Conservation (phyloP, 768 basidiomycete genomes). For the Auricularia cornea region DNA sequence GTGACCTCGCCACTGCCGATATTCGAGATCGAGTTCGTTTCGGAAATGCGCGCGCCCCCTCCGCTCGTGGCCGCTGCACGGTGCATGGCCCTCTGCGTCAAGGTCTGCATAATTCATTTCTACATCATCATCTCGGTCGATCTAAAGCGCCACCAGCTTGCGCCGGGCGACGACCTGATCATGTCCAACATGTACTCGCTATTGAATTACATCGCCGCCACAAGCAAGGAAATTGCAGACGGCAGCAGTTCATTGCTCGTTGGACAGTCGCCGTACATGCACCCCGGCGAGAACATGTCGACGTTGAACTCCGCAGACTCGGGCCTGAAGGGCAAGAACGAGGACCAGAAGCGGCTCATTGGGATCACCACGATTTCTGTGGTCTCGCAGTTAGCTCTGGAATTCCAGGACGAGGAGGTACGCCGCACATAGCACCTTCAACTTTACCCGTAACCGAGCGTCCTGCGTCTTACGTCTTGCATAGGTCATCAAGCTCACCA, state of each 20-base stretch:
- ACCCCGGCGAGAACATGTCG: slow-evolving; percentile 32
- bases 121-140: too few species aligned
- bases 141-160: slow-evolving; percentile 33
- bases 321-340: slow-evolving; percentile 58
- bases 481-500: slow-evolving; percentile 67
- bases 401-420: slow-evolving; percentile 72
- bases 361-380: slow-evolving; percentile 89
- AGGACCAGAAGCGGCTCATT: slow-evolving; percentile 77
- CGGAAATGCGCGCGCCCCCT: slow-evolving; percentile 64
- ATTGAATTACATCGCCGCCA: slow-evolving; percentile 81
- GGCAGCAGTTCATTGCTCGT: neutral
- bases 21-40: slow-evolving; percentile 78
- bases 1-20: slow-evolving; percentile 81
- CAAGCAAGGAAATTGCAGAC: slow-evolving; percentile 60
- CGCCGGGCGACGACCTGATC: slow-evolving; percentile 79
- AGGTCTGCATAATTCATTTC: slow-evolving; percentile 18
- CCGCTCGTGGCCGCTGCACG: slow-evolving; percentile 81
- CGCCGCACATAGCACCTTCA: slow-evolving; percentile 27
- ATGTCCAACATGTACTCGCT: slow-evolving; percentile 97
- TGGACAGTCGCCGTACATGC: slow-evolving; percentile 5
- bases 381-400: slow-evolving; percentile 78
- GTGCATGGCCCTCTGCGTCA: slow-evolving; percentile 83
- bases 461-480: slow-evolving; percentile 25
- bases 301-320: slow-evolving; percentile 52
- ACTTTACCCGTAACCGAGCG: neutral